Conservation (phyloP, 306 rosid genomes). For the Vigna trinervia region DNA sequence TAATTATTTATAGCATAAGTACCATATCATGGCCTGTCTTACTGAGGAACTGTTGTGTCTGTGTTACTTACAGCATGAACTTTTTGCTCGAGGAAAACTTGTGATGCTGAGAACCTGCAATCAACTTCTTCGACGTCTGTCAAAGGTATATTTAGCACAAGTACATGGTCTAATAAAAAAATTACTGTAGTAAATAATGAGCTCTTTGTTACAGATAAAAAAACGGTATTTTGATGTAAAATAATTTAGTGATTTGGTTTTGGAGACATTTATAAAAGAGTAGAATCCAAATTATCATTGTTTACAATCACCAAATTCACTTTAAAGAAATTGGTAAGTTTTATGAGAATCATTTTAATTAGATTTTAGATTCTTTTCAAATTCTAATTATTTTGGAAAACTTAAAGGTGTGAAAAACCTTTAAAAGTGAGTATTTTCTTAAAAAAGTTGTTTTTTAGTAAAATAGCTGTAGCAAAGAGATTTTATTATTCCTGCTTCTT, state of each 20-base stretch:
- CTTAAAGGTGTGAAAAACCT: background rate
- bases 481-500: background rate
- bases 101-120: constrained; percentile 99
- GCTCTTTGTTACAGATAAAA: background rate
- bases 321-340: background rate
- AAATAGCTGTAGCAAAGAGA: background rate
- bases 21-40: constrained; percentile 17
- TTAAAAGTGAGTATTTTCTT: background rate
- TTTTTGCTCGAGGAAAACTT: constrained; percentile 97
- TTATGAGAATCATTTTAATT: background rate
- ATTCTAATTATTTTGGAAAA: background rate
- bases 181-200: background rate
- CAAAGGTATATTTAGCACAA: constrained; percentile 66
- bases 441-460: background rate
- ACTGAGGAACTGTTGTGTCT: constrained; percentile 41
- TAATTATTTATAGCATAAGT: constrained; percentile 19
- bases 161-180: background rate
- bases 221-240: background rate
- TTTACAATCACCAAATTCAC: background rate
- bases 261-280: background rate
- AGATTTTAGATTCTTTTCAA: background rate
- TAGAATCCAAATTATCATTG: background rate
- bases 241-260: background rate
- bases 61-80: constrained; percentile 76
- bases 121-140: constrained; percentile 97